Percentiles rank a stretch among this genome's conserved stretches.
phyloP scores from a whole-genome alignment of 169 alveolate species.

The Plasmodium vivax region DNA sequence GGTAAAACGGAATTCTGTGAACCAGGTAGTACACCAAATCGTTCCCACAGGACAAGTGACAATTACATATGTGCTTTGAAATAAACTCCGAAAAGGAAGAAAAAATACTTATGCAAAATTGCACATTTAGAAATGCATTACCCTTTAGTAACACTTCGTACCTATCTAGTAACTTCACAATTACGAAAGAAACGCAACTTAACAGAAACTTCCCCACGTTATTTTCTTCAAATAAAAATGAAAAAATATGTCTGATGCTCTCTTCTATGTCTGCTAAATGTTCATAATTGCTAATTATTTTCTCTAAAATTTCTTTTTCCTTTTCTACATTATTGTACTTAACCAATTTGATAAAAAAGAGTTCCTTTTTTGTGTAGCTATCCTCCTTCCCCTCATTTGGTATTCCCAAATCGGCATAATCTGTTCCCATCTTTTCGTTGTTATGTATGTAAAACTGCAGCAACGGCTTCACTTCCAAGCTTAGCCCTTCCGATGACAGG shows the following conservation, averaged over 20 bases:
- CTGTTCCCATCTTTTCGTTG: constrained; percentile 37
- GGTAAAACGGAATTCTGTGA: constrained; percentile 27
- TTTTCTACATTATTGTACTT: constrained; percentile 38
- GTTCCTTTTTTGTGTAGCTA: constrained; percentile 23
- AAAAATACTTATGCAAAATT: constrained; percentile 8
- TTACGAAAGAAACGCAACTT: constrained; percentile 17
- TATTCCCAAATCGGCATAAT: constrained; percentile 20
- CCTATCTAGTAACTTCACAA: constrained; percentile 36
- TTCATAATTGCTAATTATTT: constrained; percentile 33
- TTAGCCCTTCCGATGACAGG: neutral
- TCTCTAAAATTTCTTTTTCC: constrained; percentile 33
- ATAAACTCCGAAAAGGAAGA: constrained; percentile 14
- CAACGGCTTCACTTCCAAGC: constrained; percentile 2
- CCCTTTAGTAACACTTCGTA: constrained; percentile 16
- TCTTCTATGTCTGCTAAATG: constrained; percentile 11
- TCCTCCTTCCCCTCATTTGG: constrained; percentile 10
- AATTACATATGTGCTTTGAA: neutral
- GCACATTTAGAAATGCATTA: constrained; percentile 12
- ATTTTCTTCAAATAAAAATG: neutral
- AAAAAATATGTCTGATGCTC: neutral
- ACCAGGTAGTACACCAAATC: constrained; percentile 54
- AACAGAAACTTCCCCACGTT: neutral
- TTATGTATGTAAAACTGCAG: constrained; percentile 24
- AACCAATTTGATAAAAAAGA: constrained; percentile 24
- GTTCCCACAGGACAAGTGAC: constrained; percentile 4